Evolutionary conservation across 2,329 filamentous ascomycete species (phyloP), one percentile per base, ranked within the genome.

Genomic region (Stachybotrys chartarum): DNA sequence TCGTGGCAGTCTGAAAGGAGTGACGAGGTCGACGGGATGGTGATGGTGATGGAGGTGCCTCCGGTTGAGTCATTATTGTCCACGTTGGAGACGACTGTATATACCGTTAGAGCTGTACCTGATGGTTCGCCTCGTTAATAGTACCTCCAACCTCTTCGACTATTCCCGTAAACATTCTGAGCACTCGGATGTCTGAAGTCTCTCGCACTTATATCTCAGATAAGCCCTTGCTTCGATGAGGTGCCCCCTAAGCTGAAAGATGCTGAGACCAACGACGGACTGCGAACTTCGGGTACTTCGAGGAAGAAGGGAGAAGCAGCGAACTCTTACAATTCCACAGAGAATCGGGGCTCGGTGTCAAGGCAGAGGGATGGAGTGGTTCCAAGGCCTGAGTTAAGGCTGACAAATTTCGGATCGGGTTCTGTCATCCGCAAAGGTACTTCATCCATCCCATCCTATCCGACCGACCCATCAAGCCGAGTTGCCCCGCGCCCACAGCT

Each of bases 81-180:
- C 66, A 97, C 85, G 60, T 87, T 82, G 70, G 89, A 86, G 74
- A 97, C 87, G 68, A 88, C 93, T 97, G 72, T n/a, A 35, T 24
- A 48, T 11, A 24, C 11, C 17, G 45, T 47, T n/a, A 47, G 45
- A 47, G 17, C 7, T 10, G 6, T 47, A 8, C 45, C 7, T 10
- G 10, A 6, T 42, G 10, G 2, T 10, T 42, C 14, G 35, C 35
- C 14, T 14, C 14, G 35, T 42, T 10, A 14, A 14, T 45, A 86
- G 74, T 77, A 96, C 93, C 92, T 77, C 94, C 94, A 60, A 97
- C 87, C 59, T 87, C 88, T 75, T 96, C 91, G 54, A 96, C 90
- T 59, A 96, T 88, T 63, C 94, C 94, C 56, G 94, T 97, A 69
- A 99, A 97, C 94, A 99, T 97, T 58, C 53, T 70, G 63, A 61